Evolutionary conservation across 2,329 filamentous ascomycete genomes (phyloP), one percentile per base, ranked within the genome.

Genomic region (Colletotrichum sp.): DNA sequence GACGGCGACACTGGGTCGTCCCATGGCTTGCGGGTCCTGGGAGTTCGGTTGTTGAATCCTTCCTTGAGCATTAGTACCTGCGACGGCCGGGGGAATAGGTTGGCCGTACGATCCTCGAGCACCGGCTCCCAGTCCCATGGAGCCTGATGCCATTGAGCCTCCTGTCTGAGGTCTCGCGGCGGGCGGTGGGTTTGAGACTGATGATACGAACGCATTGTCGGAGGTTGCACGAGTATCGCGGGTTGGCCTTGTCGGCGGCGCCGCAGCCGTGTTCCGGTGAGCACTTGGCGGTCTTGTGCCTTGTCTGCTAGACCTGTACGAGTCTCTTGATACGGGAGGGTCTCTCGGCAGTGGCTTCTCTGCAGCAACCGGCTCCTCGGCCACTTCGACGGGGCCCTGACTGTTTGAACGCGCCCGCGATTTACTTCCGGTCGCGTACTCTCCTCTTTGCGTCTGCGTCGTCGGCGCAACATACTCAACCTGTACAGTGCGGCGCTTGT

Each of bases 401-500:
- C 87, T 90, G 71, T 90, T 89, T 28, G 89, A 87, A 77, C 90
- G 89, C 78, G 88, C 89, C 72, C 78, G 77, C 5, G 78, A 77
- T 77, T 83, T 85, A 66, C 80, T 81, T 55, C 62, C 49, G 7
- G 79, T 68, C 39, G 78, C 75, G 9, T 85, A 82, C 78, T 84
- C 77, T 82, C 94, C 95, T 78, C 96, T 92, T 77, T 93, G 91
- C 1, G 96, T 98, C 82, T 96, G 93, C 7, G 95, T 98, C 30
- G 93, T 93, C 28, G 97, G 97, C 24, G 96, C 95, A 72, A 99
- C 97, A 84, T 99, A 99, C 87, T 99, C 97, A 77, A 99, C 95
- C 86, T 99, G 97, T 1, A 99, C 95, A 0, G 97, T 99, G 80
- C 96, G 92, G 73, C 97, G 93, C 86, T 99, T 99, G 81, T 94